Evolutionary conservation across 306 rosid genomes (phyloP).

Genomic region (Prunus kanzakura): DNA sequence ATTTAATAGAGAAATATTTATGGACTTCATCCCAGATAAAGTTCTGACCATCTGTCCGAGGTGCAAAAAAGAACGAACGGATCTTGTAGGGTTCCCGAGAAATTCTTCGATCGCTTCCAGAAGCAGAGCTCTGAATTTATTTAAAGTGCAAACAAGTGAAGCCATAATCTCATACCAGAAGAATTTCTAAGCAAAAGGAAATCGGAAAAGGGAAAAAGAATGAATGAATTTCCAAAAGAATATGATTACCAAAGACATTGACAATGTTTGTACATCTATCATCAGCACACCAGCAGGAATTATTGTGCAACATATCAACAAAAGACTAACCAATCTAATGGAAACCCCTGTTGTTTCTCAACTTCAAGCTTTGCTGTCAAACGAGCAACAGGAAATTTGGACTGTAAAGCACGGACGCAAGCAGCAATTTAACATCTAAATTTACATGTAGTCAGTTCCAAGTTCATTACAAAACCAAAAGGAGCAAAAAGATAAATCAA

Average conservation of each 20-base stretch:
- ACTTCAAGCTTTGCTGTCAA: conserved; percentile 36
- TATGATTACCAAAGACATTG: conserved; percentile 7
- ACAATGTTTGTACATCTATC: conserved; percentile 17
- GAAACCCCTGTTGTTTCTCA: conserved; percentile 42
- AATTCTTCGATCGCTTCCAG: too few relatives aligned
- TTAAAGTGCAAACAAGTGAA: background rate
- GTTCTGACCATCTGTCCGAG: too few relatives aligned
- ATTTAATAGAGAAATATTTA: background rate
- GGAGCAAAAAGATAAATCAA: conserved; percentile 23
- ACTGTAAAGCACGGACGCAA: conserved; percentile 42
- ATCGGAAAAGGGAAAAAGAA: background rate
- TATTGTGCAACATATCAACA: conserved; percentile 34
- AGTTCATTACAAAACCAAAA: conserved; percentile 59
- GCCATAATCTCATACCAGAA: background rate
- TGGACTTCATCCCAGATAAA: background rate
- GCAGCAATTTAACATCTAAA: conserved; percentile 57
- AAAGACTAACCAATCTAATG: conserved; percentile 27
- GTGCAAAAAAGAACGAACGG: too few relatives aligned
- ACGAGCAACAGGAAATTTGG: conserved; percentile 32
- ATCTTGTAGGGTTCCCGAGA: too few relatives aligned
- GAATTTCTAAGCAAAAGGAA: background rate
- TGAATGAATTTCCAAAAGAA: background rate
- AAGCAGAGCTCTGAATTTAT: too few relatives aligned
- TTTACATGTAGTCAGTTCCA: conserved; percentile 63
- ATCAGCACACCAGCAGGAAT: conserved; percentile 2